These are phyloP conservation scores for Acanthamoeba rhysodes DNA, from an alignment of 208 protist genomes.

Conservation along the genomic window DNA sequence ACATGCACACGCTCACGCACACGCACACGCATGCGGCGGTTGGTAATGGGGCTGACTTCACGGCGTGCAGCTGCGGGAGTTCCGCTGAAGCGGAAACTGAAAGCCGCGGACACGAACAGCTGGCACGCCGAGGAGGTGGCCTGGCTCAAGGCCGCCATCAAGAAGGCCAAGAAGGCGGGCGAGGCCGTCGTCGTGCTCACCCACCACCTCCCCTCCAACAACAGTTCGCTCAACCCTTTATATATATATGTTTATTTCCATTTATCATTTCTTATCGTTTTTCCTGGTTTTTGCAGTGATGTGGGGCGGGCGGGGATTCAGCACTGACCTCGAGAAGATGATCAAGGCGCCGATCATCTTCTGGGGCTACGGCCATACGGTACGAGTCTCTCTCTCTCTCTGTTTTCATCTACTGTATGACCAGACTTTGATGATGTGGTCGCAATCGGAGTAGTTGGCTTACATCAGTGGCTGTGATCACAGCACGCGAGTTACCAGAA, in stretches of 20 bases:
- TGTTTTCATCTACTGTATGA: no score
- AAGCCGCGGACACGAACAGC: constrained; percentile 1
- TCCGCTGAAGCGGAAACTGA: background rate
- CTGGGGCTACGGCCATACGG: constrained; percentile 21
- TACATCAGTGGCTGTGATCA: no score
- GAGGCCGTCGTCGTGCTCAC: constrained; percentile 4
- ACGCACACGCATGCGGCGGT: no score
- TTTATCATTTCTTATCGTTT: no score
- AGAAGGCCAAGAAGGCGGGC: background rate
- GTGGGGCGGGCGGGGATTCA: background rate
- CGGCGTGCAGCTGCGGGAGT: background rate
- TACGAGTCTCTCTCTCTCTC: background rate
- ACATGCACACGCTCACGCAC: background rate
- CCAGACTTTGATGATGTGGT: no score
- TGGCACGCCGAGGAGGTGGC: constrained; percentile 62
- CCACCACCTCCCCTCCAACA: background rate
- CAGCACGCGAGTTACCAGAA: constrained; percentile 7
- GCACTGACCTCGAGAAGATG: background rate
- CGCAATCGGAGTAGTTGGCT: no score
- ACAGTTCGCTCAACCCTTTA: background rate
- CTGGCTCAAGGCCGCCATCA: background rate
- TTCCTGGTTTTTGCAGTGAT: background rate
- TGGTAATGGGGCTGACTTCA: no score
- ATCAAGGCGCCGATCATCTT: background rate
- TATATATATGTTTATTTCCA: no score